phyloP scores from a whole-genome alignment of 1,284 basidiomycete species.

The Papiliotrema terrestris region DNA sequence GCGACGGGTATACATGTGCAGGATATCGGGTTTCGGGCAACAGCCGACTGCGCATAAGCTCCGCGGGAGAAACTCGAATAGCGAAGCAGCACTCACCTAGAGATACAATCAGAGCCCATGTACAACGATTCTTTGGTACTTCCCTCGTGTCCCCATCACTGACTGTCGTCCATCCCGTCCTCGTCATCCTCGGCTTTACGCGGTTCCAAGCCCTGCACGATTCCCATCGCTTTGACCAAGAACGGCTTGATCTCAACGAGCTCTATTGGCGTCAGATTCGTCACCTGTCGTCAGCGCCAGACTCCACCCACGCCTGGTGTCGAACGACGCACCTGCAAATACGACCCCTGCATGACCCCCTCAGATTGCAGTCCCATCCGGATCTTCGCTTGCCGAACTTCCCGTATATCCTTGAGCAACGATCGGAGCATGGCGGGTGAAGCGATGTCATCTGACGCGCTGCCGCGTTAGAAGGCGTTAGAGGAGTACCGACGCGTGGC shows the following conservation, averaged over 20 bases:
- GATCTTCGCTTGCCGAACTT: conserved; percentile 90
- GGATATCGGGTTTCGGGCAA: neutral
- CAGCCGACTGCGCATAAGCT: no score
- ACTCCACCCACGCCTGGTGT: neutral
- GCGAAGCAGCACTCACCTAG: no score
- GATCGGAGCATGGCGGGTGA: conserved; percentile 76
- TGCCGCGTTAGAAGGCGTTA: conserved; percentile 40
- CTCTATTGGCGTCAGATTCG: conserved; percentile 83
- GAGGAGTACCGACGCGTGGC: conserved; percentile 33
- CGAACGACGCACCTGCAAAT: conserved; percentile 63
- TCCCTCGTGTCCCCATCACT: neutral
- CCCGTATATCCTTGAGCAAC: conserved; percentile 86
- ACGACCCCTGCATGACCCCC: conserved; percentile 48
- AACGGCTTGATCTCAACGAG: conserved; percentile 88
- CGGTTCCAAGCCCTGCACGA: conserved; percentile 52
- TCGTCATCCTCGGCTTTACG: conserved; percentile 9
- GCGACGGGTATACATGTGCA: conserved; percentile 1
- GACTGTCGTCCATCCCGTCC: neutral
- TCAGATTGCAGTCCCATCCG: conserved; percentile 79
- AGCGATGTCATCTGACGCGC: conserved; percentile 84
- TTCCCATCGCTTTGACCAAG: conserved; percentile 76
- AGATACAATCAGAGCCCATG: no score
- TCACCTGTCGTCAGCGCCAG: conserved; percentile 56
- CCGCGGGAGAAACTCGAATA: no score
- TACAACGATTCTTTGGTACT: neutral